phyloP scores from a whole-genome alignment of 495 filamentous ascomycete genomes.

The Podospora sp. region DNA sequence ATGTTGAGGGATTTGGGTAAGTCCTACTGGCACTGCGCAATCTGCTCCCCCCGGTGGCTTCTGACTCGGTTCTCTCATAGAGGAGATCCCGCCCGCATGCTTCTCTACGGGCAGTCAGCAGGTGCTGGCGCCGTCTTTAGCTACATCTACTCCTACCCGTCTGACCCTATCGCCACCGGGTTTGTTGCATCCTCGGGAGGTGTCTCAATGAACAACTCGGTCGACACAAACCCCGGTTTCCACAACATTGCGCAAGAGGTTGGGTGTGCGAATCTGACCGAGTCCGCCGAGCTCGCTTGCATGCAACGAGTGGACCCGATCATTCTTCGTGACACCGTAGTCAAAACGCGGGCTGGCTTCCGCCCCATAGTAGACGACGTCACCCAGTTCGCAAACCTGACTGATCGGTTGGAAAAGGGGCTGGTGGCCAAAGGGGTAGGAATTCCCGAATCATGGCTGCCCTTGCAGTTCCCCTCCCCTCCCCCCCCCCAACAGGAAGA shows the following conservation, averaged over 20 bases:
- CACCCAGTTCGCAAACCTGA: slow-evolving; percentile 35
- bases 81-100: slow-evolving; percentile 48
- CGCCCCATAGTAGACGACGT: slow-evolving; percentile 32
- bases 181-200: slow-evolving; percentile 58
- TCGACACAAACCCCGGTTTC: slow-evolving; percentile 24
- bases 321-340: neutral
- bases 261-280: slow-evolving; percentile 47
- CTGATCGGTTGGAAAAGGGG: slow-evolving; percentile 30
- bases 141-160: slow-evolving; percentile 47
- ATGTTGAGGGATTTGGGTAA: neutral
- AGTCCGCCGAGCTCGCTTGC: slow-evolving; percentile 46
- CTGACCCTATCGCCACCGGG: slow-evolving; percentile 46
- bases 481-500: neutral
- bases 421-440: slow-evolving; percentile 20
- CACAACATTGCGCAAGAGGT: slow-evolving; percentile 40
- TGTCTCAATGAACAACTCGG: slow-evolving; percentile 30
- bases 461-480: neutral
- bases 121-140: slow-evolving; percentile 50
- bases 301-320: slow-evolving; percentile 40
- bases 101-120: slow-evolving; percentile 51
- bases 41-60: neutral
- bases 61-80: slow-evolving; percentile 20
- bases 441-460: no score
- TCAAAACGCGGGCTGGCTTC: neutral
- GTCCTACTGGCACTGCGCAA: neutral